Evolutionary conservation across 169 alveolate genomes (phyloP).

Genomic region (Eimeria necatrix): DNA sequence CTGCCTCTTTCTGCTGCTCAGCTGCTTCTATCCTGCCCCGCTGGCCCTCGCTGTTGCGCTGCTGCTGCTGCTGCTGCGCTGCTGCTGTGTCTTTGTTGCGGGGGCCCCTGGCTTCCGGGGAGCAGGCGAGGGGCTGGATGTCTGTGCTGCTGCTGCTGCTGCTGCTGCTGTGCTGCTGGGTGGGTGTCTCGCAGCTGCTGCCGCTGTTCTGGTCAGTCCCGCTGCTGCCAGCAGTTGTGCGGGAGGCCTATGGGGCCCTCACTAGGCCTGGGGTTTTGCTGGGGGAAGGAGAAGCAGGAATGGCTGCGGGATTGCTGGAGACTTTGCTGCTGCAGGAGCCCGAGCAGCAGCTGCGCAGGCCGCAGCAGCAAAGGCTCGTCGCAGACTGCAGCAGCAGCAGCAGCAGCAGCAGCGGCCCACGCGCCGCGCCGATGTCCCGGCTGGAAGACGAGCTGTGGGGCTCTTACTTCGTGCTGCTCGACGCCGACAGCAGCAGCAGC

Average conservation of each 20-base stretch:
- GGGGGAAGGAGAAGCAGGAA: neutral
- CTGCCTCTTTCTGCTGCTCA: too few relatives aligned
- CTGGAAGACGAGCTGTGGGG: conserved; percentile 20
- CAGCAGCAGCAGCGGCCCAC: neutral
- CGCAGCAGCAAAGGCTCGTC: neutral
- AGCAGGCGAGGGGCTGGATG: neutral
- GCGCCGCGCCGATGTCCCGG: neutral
- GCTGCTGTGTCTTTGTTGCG: neutral
- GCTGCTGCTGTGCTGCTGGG: neutral
- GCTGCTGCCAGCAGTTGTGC: neutral
- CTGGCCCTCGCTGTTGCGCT: neutral
- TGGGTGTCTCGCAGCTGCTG: neutral
- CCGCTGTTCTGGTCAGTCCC: conserved; percentile 6
- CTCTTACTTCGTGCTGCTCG: conserved; percentile 10
- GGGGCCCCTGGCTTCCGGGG: neutral
- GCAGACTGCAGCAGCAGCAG: neutral
- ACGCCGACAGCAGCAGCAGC: conserved; percentile 4
- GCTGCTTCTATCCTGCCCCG: neutral
- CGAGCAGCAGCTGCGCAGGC: neutral
- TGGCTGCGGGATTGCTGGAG: neutral
- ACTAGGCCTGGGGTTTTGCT: neutral
- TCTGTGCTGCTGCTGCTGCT: too few relatives aligned
- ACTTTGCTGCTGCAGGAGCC: neutral
- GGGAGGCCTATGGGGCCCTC: conserved; percentile 8
- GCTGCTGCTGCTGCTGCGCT: neutral